Percentiles rank a stretch among this genome's conserved stretches.
phyloP scores from a whole-genome alignment of 2,329 filamentous ascomycete genomes.

The Verticillium nonalfalfae region DNA sequence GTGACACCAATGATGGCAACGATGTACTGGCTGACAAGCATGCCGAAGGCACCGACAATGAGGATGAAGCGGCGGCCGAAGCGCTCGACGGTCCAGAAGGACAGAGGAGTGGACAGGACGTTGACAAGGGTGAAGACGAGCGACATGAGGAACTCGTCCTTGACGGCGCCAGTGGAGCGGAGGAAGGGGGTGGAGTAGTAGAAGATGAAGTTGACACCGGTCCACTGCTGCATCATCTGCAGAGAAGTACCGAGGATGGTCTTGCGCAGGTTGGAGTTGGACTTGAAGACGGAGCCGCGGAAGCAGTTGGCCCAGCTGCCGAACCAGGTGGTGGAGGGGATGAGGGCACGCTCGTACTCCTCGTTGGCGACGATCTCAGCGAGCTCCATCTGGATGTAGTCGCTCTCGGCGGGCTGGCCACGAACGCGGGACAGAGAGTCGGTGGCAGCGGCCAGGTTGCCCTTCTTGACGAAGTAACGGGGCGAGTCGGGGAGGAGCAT shows the following conservation, averaged over 20 bases:
- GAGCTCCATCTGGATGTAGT: slow-evolving; percentile 72
- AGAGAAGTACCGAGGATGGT: slow-evolving; percentile 66
- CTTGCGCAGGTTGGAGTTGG: slow-evolving; percentile 63
- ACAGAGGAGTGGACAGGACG: slow-evolving; percentile 76
- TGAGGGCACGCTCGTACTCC: slow-evolving; percentile 70
- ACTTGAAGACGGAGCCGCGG: slow-evolving; percentile 53
- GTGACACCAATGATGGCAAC: slow-evolving; percentile 71
- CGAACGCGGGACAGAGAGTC: slow-evolving; percentile 60
- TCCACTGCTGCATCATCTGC: slow-evolving; percentile 78
- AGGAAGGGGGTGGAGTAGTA: slow-evolving; percentile 85
- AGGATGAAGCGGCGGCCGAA: slow-evolving; percentile 77
- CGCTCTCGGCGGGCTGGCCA: slow-evolving; percentile 65
- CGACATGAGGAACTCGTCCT: slow-evolving; percentile 74
- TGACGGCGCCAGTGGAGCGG: slow-evolving; percentile 67
- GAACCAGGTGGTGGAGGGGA: slow-evolving; percentile 59
- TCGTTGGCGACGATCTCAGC: slow-evolving; percentile 86
- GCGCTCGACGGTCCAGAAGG: slow-evolving; percentile 80
- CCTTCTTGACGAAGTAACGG: slow-evolving; percentile 78
- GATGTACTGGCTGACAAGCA: slow-evolving; percentile 83
- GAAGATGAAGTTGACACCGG: slow-evolving; percentile 91
- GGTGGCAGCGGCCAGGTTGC: slow-evolving; percentile 59
- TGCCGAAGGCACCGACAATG: slow-evolving; percentile 70
- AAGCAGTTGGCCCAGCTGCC: slow-evolving; percentile 65
- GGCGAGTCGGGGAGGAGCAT: slow-evolving; percentile 78
- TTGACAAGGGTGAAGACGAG: slow-evolving; percentile 86